Percentiles rank a stretch among this genome's conserved stretches.
phyloP scores from a whole-genome alignment of 805 yeast species.

The Kodamaea lidongshanica region DNA sequence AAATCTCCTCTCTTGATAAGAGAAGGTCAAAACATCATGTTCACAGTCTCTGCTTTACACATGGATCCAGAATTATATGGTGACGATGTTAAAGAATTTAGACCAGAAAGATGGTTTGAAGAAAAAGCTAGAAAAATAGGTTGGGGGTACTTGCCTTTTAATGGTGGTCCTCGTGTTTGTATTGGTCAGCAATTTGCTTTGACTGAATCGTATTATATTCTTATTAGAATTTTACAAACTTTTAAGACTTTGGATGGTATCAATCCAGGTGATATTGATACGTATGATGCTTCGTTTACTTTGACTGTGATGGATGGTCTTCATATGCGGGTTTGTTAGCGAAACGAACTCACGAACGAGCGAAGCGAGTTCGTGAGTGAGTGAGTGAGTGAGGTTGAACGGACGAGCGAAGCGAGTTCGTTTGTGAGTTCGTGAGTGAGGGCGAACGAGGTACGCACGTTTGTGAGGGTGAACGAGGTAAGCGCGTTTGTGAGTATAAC shows the following conservation, averaged over 20 bases:
- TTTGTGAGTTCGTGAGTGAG: no score
- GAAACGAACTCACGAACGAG: no score
- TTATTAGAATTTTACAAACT: conserved; percentile 31
- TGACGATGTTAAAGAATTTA: conserved; percentile 36
- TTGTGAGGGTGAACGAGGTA: no score
- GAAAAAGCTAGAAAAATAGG: conserved; percentile 14
- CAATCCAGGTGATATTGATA: background rate
- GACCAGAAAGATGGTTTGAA: conserved; percentile 46
- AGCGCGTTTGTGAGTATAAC: no score
- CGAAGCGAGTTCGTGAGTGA: no score
- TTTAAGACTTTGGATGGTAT: conserved; percentile 16
- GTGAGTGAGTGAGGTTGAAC: no score
- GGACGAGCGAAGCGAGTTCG: no score
- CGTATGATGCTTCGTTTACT: conserved; percentile 7
- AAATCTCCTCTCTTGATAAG: conserved; percentile 14
- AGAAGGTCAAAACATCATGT: conserved; percentile 16
- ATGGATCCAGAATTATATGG: conserved; percentile 36
- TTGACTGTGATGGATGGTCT: no score
- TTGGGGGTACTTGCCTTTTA: conserved; percentile 17
- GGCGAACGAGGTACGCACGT: no score
- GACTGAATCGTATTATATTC: conserved; percentile 43
- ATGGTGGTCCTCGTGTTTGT: conserved; percentile 51
- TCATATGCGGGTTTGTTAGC: no score
- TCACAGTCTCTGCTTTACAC: conserved; percentile 15
- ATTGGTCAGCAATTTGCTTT: conserved; percentile 53